A percentile compares a stretch with the other conserved stretches of the same genome.
Conservation (phyloP, 2,329 filamentous ascomycete genomes). For the Magnaporthales sp. region DNA sequence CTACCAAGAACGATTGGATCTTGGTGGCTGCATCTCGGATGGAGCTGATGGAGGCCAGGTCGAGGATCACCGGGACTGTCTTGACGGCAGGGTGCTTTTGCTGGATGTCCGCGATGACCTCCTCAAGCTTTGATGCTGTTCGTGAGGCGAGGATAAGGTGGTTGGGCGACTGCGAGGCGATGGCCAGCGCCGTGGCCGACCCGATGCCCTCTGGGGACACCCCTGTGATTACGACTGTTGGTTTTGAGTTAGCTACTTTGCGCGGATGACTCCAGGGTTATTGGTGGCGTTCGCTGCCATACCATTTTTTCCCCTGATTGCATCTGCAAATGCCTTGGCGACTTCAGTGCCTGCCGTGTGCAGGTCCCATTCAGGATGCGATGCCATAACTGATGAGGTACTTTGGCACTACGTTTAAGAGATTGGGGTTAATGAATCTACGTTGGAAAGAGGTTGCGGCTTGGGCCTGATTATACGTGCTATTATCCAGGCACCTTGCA, state of each 20-base stretch:
- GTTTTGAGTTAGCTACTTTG: not conserved
- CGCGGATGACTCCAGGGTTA: too few relatives aligned
- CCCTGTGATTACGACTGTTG: slow-evolving; percentile 22
- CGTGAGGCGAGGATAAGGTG: slow-evolving; percentile 36
- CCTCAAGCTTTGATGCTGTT: slow-evolving; percentile 30
- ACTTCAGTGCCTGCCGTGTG: slow-evolving; percentile 13
- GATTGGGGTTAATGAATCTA: not conserved
- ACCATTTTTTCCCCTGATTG: slow-evolving; percentile 11
- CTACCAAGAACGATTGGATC: slow-evolving; percentile 15
- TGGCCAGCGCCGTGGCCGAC: slow-evolving; percentile 28
- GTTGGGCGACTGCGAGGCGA: slow-evolving; percentile 33
- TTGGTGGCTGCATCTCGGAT: slow-evolving; percentile 23
- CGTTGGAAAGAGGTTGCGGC: too few relatives aligned
- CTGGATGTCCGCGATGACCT: slow-evolving; percentile 27
- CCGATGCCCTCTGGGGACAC: slow-evolving; percentile 32
- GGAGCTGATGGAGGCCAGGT: slow-evolving; percentile 23
- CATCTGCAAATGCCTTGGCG: slow-evolving; percentile 8
- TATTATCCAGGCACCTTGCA: too few relatives aligned
- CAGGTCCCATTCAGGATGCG: slow-evolving; percentile 9
- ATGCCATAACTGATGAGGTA: slow-evolving; percentile 9
- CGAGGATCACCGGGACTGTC: slow-evolving; percentile 20
- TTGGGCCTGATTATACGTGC: too few relatives aligned
- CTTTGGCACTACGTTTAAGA: not conserved
- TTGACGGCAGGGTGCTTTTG: slow-evolving; percentile 20
- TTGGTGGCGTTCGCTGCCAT: not conserved